phyloP scores from a whole-genome alignment of 805 yeast species.

The Lipomyces chichibuensis region DNA sequence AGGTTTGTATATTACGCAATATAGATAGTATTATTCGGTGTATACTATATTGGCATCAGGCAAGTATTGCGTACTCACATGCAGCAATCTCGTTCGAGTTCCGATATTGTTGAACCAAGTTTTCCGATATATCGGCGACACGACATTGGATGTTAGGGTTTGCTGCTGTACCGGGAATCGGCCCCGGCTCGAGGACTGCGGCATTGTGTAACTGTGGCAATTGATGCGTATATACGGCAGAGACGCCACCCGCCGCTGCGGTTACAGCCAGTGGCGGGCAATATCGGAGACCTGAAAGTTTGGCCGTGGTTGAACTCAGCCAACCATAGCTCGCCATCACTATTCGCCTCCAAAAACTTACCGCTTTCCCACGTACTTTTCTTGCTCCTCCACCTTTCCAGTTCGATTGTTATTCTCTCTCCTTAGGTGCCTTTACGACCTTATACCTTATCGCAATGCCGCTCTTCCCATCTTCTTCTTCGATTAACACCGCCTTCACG shows the following conservation, averaged over 20 bases:
- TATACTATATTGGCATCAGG: background rate
- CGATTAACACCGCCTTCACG: conserved; percentile 47
- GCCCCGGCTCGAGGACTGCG: background rate
- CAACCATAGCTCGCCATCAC: conserved; percentile 2
- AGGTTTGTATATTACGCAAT: background rate
- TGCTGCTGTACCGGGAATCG: background rate
- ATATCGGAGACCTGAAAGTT: background rate
- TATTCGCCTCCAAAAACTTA: background rate
- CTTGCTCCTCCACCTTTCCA: background rate
- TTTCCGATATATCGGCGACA: too few relatives aligned
- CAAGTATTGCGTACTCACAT: background rate
- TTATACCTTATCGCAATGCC: conserved; percentile 38
- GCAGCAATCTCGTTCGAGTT: background rate
- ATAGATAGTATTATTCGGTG: too few relatives aligned
- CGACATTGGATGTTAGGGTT: background rate
- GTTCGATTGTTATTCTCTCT: background rate
- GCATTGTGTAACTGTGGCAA: background rate
- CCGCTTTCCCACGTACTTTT: background rate
- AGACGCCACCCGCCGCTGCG: too few relatives aligned
- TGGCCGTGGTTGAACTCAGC: background rate
- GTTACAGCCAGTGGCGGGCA: background rate
- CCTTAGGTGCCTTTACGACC: background rate
- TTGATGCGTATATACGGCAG: too few relatives aligned
- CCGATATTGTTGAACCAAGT: background rate
- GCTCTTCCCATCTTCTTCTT: conserved; percentile 46